A percentile compares a stretch with the other conserved stretches of the same genome.
Conservation (phyloP, 2,329 filamentous ascomycete species). For the Atkinsonella texensis region DNA sequence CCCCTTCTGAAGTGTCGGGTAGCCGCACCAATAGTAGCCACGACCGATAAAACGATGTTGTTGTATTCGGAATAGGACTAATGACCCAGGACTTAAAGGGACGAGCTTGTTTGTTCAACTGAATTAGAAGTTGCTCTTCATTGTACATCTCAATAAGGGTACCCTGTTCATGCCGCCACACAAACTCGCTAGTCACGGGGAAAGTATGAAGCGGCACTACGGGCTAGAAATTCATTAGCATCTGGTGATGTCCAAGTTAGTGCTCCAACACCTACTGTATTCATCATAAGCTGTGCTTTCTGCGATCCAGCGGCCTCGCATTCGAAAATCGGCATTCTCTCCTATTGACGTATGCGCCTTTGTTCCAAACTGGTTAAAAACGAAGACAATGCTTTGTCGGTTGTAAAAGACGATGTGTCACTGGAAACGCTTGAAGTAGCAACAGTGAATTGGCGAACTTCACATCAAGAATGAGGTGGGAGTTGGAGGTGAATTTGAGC, state of each 20-base stretch:
- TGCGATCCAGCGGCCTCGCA: background rate
- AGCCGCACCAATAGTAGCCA: constrained; percentile 21
- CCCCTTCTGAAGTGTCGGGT: constrained; percentile 10
- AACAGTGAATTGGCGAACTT: no score
- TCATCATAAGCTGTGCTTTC: background rate
- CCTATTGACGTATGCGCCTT: no score
- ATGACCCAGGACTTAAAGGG: constrained; percentile 18
- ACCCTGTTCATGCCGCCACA: constrained; percentile 18
- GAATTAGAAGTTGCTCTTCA: constrained; percentile 14
- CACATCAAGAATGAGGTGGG: no score
- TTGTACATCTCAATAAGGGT: constrained; percentile 23
- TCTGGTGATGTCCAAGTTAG: no score
- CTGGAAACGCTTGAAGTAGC: no score
- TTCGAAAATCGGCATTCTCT: no score
- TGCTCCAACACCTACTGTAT: background rate
- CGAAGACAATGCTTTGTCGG: no score
- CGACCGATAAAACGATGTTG: constrained; percentile 17
- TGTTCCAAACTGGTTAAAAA: no score
- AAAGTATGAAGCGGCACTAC: constrained; percentile 12
- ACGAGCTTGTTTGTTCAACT: constrained; percentile 14
- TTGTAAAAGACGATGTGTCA: no score
- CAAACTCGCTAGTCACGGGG: constrained; percentile 13
- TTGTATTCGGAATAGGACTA: constrained; percentile 17
- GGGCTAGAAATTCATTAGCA: background rate
- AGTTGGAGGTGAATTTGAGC: no score